These are phyloP conservation scores for Debaryomyces sp. DNA, from an alignment of 1,139 yeast species.

Conservation along the genomic window DNA sequence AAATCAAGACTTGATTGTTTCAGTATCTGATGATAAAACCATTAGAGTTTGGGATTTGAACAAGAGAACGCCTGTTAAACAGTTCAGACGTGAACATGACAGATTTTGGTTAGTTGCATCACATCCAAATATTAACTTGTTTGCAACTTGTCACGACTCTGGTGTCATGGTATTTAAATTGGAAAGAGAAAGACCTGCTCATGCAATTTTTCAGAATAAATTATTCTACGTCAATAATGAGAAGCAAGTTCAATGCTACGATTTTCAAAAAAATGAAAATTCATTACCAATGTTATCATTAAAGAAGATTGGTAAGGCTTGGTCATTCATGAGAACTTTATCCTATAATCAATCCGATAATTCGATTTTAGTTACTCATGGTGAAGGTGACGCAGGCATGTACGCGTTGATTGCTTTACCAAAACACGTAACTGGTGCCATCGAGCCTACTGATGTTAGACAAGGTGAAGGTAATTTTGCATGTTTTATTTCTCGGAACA, in stretches of 20 bases:
- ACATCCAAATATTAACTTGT: constrained; percentile 87
- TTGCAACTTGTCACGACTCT: constrained; percentile 95
- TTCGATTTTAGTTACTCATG: constrained; percentile 80
- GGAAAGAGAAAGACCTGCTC: constrained; percentile 97
- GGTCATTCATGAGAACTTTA: constrained; percentile 83
- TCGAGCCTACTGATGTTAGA: constrained; percentile 79
- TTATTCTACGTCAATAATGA: constrained; percentile 80
- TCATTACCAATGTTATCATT: constrained; percentile 80
- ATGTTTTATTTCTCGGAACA: constrained; percentile 87
- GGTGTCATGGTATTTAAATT: constrained; percentile 98
- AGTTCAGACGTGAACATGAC: constrained; percentile 91
- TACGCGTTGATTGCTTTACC: constrained; percentile 83
- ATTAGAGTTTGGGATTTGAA: constrained; percentile 96
- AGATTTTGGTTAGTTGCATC: constrained; percentile 92
- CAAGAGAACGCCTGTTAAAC: constrained; percentile 90
- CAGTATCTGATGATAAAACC: constrained; percentile 97
- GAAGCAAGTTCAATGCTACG: constrained; percentile 82
- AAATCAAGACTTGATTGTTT: constrained; percentile 84
- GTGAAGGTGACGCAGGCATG: constrained; percentile 62
- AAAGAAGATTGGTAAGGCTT: constrained; percentile 80
- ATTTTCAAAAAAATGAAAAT: constrained; percentile 61
- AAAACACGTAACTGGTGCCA: constrained; percentile 87
- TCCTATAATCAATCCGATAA: constrained; percentile 94
- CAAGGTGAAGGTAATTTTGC: constrained; percentile 88
- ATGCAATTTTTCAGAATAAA: constrained; percentile 68